Evolutionary conservation across 495 filamentous ascomycete genomes (phyloP).

Genomic region (Monascus purpureus): DNA sequence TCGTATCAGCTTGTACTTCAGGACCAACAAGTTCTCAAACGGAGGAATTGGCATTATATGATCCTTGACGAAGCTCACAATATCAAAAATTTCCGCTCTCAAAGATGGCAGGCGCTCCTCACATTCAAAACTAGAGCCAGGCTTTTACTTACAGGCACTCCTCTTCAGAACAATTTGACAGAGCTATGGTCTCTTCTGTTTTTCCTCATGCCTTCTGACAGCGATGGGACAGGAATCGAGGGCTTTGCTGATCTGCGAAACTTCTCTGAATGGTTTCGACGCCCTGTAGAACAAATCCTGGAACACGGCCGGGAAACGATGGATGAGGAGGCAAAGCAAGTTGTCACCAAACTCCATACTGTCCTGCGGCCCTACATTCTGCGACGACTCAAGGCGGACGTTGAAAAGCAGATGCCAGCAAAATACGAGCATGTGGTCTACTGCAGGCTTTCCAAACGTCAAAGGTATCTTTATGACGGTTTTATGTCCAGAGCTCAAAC

Average conservation of each 20-base stretch:
- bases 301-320: constrained; percentile 87
- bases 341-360: constrained; percentile 84
- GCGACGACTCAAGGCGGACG: constrained; percentile 86
- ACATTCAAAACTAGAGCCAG: constrained; percentile 80
- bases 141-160: constrained; percentile 86
- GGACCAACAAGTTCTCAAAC: constrained; percentile 85
- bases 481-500: constrained; percentile 93
- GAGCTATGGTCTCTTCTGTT: constrained; percentile 96
- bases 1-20: constrained; percentile 92
- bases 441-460: constrained; percentile 85
- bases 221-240: constrained; percentile 51
- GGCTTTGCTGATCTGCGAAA: constrained; percentile 83
- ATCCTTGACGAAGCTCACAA: constrained; percentile 98
- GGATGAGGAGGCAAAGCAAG: constrained; percentile 78
- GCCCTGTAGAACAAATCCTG: constrained; percentile 86
- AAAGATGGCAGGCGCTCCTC: constrained; percentile 88
- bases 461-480: constrained; percentile 90
- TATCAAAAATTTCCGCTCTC: constrained; percentile 98
- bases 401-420: constrained; percentile 97
- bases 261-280: constrained; percentile 86
- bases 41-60: constrained; percentile 94
- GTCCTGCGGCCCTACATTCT: constrained; percentile 87
- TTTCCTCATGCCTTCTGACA: constrained; percentile 86
- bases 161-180: constrained; percentile 91
- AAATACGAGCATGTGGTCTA: constrained; percentile 97